phyloP scores from a whole-genome alignment of 2,329 filamentous ascomycete genomes.

The Aspergillus sojae region DNA sequence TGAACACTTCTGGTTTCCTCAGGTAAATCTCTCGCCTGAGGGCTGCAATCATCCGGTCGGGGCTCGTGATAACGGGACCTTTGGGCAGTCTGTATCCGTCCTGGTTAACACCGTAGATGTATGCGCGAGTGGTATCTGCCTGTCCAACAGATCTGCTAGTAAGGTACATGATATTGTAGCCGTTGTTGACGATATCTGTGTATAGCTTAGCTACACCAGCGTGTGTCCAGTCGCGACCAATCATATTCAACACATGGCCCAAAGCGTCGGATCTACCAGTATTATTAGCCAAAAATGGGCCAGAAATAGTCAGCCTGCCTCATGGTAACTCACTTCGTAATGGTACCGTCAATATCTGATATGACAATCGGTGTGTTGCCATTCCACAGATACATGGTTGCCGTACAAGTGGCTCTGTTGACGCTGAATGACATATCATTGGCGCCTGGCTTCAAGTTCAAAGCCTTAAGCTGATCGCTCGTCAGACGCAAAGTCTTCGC shows the following conservation, averaged over 20 bases:
- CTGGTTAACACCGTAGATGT: slow-evolving; percentile 85
- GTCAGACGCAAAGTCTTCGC: slow-evolving; percentile 95
- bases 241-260: slow-evolving; percentile 93
- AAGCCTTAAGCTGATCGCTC: slow-evolving; percentile 87
- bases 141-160: slow-evolving; percentile 93
- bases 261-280: slow-evolving; percentile 72
- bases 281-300: slow-evolving; percentile 20
- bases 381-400: slow-evolving; percentile 92
- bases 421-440: slow-evolving; percentile 97
- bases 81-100: slow-evolving; percentile 83
- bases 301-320: not conserved
- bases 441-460: slow-evolving; percentile 79
- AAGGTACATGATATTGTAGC: slow-evolving; percentile 98
- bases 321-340: slow-evolving; percentile 70
- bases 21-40: slow-evolving; percentile 90
- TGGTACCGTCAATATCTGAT: slow-evolving; percentile 97
- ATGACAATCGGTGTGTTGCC: slow-evolving; percentile 93
- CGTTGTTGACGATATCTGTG: slow-evolving; percentile 90
- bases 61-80: slow-evolving; percentile 92
- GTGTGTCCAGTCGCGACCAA: slow-evolving; percentile 97
- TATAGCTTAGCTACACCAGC: slow-evolving; percentile 95
- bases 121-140: slow-evolving; percentile 85
- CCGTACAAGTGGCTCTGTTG: slow-evolving; percentile 88
- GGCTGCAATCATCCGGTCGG: slow-evolving; percentile 92
- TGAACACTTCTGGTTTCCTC: slow-evolving; percentile 96